Conservation (phyloP, 177 flowering plant species). For the Vitis hybrid region DNA sequence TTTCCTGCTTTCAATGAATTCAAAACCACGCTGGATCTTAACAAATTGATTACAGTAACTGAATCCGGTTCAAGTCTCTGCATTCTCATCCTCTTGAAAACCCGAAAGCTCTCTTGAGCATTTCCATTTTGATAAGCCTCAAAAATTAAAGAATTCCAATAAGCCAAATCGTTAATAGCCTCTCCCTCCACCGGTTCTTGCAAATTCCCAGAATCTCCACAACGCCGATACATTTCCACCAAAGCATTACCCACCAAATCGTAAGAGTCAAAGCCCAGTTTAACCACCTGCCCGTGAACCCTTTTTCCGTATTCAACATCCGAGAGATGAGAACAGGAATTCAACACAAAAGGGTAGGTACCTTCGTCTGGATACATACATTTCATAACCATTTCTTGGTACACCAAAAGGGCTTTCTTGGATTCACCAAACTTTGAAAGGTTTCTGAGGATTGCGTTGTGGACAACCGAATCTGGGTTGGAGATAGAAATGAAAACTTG, state of each 20-base stretch:
- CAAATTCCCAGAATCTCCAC: constrained; percentile 14
- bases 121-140: constrained; percentile 28
- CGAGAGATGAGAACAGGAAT: constrained; percentile 31
- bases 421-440: constrained; percentile 27
- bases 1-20: constrained; percentile 35
- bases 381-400: constrained; percentile 34
- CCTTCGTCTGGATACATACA: constrained; percentile 47
- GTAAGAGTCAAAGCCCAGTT: constrained; percentile 42
- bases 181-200: constrained; percentile 16
- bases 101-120: constrained; percentile 25
- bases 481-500: constrained; percentile 28
- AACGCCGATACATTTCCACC: constrained; percentile 22
- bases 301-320: constrained; percentile 27
- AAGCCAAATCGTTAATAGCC: constrained; percentile 14
- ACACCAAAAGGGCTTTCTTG: constrained; percentile 32
- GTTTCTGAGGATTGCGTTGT: constrained; percentile 25
- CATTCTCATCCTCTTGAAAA: constrained; percentile 36
- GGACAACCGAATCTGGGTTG: constrained; percentile 28
- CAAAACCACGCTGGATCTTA: constrained; percentile 39
- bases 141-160: constrained; percentile 37
- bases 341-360: constrained; percentile 41
- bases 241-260: constrained; percentile 29
- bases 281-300: constrained; percentile 42
- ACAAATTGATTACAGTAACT: constrained; percentile 23
- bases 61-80: constrained; percentile 30